Evolutionary conservation across 2,329 filamentous ascomycete species (phyloP), one percentile per base, ranked within the genome.

Genomic region (Polytolypa hystricis): DNA sequence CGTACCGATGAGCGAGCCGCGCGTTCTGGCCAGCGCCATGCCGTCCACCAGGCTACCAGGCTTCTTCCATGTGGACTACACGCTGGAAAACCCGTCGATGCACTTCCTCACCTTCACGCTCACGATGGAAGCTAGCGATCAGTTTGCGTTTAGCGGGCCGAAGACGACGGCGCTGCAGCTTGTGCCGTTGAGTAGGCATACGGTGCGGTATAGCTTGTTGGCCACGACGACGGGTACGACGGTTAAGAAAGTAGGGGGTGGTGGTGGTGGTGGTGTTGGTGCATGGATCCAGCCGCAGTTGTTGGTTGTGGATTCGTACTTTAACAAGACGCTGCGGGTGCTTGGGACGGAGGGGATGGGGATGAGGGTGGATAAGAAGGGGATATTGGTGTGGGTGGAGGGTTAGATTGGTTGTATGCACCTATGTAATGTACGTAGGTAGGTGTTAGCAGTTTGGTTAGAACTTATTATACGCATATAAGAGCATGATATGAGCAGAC

Each of bases 21-120:
- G 91, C 39, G 86, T 95, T 2, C 73, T 95, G 3, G 66, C 67
- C 38, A 64, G 68, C 0, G 61, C 62, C 3, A 50, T 47, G 1
- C 41, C 55, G 2, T 67, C 65, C 0, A 42, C 40, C 10, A 43
- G 42, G 11, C 41, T 58, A 15, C 38, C 56, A 0, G 57, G 55
- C 2, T 41, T 65, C 30, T 53, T 65, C 25, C 59, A 74, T 33
- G 60, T 78, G 26, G 61, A 71, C 41, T 81, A 81, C 54, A 84
- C 77, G 3, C 77, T 98, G 39, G 91, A 98, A 61, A 98, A 98
- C 55, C 83, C 87, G 0, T 95, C 89, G 0, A 81, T 79, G 56
- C 91, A 98, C 57, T 93, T 94, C 60, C 73, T 98, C 33, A 94
- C 87, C 0, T 98, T 98, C 61, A 86, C 84, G 19, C 60, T 96